Conservation (phyloP, 306 rosid genomes). For the Cyamopsis tetragonoloba region DNA sequence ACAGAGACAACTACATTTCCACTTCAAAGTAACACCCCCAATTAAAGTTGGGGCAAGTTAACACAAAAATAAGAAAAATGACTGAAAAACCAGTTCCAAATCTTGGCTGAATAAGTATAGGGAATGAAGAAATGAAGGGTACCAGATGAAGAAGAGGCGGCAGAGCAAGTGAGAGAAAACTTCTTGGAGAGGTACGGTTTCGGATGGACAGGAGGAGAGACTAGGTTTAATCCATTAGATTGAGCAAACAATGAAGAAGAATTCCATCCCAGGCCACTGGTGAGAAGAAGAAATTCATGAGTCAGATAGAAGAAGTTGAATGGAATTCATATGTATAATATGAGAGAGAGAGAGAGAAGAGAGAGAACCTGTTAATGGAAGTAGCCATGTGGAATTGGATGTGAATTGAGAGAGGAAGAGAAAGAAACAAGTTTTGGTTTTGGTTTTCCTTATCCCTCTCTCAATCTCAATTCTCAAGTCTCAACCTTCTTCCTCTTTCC, state of each 20-base stretch:
- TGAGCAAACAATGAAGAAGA: constrained; percentile 50
- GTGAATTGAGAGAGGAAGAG: too few relatives aligned
- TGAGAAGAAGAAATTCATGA: not conserved
- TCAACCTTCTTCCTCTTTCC: constrained; percentile 7
- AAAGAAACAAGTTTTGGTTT: not conserved
- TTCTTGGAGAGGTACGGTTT: constrained; percentile 21
- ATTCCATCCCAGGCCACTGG: constrained; percentile 64
- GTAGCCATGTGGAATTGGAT: constrained; percentile 46
- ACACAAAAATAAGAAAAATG: constrained; percentile 1
- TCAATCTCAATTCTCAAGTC: not conserved
- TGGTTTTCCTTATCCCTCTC: constrained; percentile 18
- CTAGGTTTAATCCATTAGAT: constrained; percentile 18
- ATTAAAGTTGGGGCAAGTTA: not conserved
- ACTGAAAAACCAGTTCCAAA: constrained; percentile 1
- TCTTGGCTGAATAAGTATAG: not conserved
- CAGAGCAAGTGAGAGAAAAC: constrained; percentile 50
- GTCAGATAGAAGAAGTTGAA: constrained; percentile 13
- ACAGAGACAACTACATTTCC: constrained; percentile 8
- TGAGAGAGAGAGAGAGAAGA: not conserved
- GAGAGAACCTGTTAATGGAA: constrained; percentile 54
- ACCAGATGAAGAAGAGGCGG: constrained; percentile 61
- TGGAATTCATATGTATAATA: not conserved
- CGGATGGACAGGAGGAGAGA: constrained; percentile 28
- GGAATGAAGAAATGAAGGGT: not conserved
- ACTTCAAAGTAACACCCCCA: not conserved